Conservation (phyloP, 2,329 filamentous ascomycete genomes). For the Colletotrichum musicola region DNA sequence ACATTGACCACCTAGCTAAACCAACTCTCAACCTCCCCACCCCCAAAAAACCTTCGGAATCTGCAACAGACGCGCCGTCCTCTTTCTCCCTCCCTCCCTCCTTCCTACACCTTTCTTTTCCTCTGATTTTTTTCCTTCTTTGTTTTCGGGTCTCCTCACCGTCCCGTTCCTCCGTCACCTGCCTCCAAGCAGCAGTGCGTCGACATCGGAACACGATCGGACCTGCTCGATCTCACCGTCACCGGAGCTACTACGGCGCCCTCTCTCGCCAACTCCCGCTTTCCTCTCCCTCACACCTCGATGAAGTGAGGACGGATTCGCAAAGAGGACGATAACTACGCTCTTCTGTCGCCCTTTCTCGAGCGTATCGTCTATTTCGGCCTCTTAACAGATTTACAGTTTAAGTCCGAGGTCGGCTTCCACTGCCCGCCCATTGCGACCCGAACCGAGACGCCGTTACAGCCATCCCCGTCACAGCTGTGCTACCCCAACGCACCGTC, state of each 20-base stretch:
- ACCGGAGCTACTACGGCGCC: slow-evolving; percentile 6
- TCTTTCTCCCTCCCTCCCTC: slow-evolving; percentile 17
- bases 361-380: not conserved
- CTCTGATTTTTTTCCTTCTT: slow-evolving; percentile 1
- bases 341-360: not conserved
- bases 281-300: slow-evolving; percentile 7
- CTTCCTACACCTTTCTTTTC: slow-evolving; percentile 11
- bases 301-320: slow-evolving; percentile 1
- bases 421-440: slow-evolving; percentile 22
- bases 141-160: not conserved
- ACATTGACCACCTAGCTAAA: not conserved
- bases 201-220: slow-evolving; percentile 2
- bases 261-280: not conserved
- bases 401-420: slow-evolving; percentile 25
- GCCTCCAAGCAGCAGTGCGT: slow-evolving; percentile 9
- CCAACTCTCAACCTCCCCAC: slow-evolving; percentile 17
- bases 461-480: slow-evolving; percentile 2
- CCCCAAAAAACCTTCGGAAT: slow-evolving; percentile 21
- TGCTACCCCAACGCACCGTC: slow-evolving; percentile 28
- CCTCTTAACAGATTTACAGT: not conserved
- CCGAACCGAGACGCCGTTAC: slow-evolving; percentile 27
- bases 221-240: not conserved
- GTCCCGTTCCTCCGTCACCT: slow-evolving; percentile 10
- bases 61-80: slow-evolving; percentile 24
- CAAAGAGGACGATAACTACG: not conserved